Evolutionary conservation across 169 alveolate species (phyloP).

Genomic region (Neospora caninum): DNA sequence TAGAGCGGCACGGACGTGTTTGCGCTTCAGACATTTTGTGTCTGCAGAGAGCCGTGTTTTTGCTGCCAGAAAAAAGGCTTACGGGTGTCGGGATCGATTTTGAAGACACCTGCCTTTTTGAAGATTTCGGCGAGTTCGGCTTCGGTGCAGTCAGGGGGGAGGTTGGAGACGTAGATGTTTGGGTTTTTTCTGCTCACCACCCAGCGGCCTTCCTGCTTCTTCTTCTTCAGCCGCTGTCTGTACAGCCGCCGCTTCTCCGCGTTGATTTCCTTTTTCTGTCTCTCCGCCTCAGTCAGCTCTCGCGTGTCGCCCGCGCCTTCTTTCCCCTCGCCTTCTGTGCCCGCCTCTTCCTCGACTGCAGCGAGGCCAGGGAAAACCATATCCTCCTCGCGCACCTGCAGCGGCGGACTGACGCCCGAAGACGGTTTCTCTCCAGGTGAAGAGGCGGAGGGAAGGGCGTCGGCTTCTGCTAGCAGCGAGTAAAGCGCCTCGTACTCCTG

Average conservation of each 20-base stretch:
- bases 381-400: background rate
- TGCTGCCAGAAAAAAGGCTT: background rate
- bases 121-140: conserved; percentile 80
- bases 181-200: conserved; percentile 72
- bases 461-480: background rate
- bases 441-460: background rate
- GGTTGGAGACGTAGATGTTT: conserved; percentile 80
- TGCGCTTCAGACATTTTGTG: no score
- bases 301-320: background rate
- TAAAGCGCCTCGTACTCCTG: conserved; percentile 26
- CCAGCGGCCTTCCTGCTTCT: conserved; percentile 69
- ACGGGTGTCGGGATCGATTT: conserved; percentile 85
- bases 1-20: no score
- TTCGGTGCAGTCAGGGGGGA: conserved; percentile 79
- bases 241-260: conserved; percentile 39
- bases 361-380: background rate
- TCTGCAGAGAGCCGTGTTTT: background rate
- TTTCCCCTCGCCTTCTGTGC: background rate
- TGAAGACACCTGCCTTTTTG: conserved; percentile 85
- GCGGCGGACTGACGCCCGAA: background rate
- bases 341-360: background rate
- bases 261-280: background rate
- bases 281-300: conserved; percentile 7
- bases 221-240: conserved; percentile 47
- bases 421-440: no score